Evolutionary conservation across 192 early-diverging fungal genomes (phyloP).

Genomic region (Coemansia umbellata): DNA sequence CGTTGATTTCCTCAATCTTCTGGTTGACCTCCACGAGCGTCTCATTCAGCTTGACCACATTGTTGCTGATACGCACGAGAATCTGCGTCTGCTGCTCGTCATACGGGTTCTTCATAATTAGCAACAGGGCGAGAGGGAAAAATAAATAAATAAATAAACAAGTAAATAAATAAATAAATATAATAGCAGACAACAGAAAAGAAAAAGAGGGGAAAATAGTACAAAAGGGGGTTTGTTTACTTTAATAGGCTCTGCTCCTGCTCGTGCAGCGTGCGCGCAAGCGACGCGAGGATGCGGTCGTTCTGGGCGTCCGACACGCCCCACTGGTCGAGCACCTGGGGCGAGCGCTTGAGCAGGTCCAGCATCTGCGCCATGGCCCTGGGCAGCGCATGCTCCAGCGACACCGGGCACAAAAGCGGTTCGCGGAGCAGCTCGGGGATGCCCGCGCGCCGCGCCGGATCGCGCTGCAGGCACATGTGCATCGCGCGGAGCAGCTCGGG

Average conservation of each 20-base stretch:
- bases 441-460: slow-evolving; percentile 60
- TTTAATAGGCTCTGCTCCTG: slow-evolving; percentile 22
- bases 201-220: neutral
- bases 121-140: too few species aligned
- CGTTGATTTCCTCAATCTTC: slow-evolving; percentile 51
- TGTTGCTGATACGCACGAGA: slow-evolving; percentile 49
- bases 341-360: slow-evolving; percentile 33
- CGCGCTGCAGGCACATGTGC: slow-evolving; percentile 63
- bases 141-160: neutral
- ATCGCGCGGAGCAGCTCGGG: slow-evolving; percentile 58
- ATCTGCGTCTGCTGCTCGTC: slow-evolving; percentile 52
- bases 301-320: slow-evolving; percentile 38
- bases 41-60: slow-evolving; percentile 50
- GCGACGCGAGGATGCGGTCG: slow-evolving; percentile 22
- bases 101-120: slow-evolving; percentile 52
- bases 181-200: too few species aligned
- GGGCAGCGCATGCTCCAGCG: slow-evolving; percentile 34
- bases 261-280: slow-evolving; percentile 18
- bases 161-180: too few species aligned
- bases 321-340: slow-evolving; percentile 45
- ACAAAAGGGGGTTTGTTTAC: neutral
- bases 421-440: slow-evolving; percentile 67
- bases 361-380: slow-evolving; percentile 42
- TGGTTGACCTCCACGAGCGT: slow-evolving; percentile 47
- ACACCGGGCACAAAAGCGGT: slow-evolving; percentile 55